Base-by-base conservation (phyloP, 345 rosid genomes). In the Melaleuca quinquenervia region DNA sequence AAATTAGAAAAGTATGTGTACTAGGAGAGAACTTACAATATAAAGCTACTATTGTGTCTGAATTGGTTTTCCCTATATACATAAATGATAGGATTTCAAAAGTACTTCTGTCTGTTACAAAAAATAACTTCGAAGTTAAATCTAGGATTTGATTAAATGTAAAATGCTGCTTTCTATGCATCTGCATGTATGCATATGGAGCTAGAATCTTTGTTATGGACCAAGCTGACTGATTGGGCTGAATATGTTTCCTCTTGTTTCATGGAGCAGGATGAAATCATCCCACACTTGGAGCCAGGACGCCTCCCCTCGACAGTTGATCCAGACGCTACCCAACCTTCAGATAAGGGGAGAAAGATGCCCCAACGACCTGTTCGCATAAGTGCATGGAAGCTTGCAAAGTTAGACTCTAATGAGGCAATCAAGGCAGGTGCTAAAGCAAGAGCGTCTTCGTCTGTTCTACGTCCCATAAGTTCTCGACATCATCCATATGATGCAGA, bases 351-450 rank as follows among this genome's bases (percentile, higher is more conserved):
- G 14, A 95, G 92, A 88, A 94, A 82, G 88, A 84, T 92, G 85
- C 93, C 96, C 48, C 98, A 89, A 86, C 96, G 92, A 85, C 98
- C 91, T 76, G 95, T 95, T 70, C 93, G 95, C 89, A 95, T 96
- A 90, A 96, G 97, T 78, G 98, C 99, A 14, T 95, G 98, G 99
- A 95, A 94, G 87, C 95, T 95, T 10, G 99, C 97, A 22, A 95
- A 95, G 87, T 87, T 96, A 82, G 99, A 96, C 84, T 91, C 98
- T 64, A 89, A 87, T 32, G 96, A 96, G 92, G 99, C 96, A 52
- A 88, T 93, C 18, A 94, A 91, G 87, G 98, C 98, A 55, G 98
- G 91, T 89, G 98, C 98, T 45, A 95, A 93, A 91, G 98, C 99
- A 50, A 92, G 98, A 83, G 98, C 97, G 82, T 95, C 97, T 29